Percentiles rank a stretch among this genome's conserved stretches.
Conservation (phyloP, 306 rosid species). For the Cicer arietinum region DNA sequence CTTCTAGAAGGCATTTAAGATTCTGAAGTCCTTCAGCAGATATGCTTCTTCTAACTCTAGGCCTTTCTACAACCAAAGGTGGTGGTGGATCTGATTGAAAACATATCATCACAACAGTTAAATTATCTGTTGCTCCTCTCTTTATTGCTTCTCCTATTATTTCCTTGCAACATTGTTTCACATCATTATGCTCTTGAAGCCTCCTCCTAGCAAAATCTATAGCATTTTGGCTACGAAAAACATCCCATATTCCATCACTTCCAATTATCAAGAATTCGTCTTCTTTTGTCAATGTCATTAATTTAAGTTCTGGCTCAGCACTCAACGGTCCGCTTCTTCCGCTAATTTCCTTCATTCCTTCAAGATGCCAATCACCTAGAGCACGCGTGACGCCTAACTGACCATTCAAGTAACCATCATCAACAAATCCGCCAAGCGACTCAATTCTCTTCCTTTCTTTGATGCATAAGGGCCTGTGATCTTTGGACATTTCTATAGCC, state of each 20-base stretch:
- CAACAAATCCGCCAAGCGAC: conserved; percentile 77
- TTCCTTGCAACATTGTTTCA: conserved; percentile 78
- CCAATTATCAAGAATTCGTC: conserved; percentile 91
- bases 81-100: conserved; percentile 87
- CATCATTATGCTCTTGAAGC: conserved; percentile 91
- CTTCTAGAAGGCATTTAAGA: conserved; percentile 64
- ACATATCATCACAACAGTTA: conserved; percentile 81
- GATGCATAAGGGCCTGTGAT: conserved; percentile 74
- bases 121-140: conserved; percentile 75
- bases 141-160: conserved; percentile 80
- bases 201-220: conserved; percentile 78
- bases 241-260: conserved; percentile 94
- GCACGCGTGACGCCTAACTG: conserved; percentile 87
- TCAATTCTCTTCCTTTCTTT: conserved; percentile 77
- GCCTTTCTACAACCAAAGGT: conserved; percentile 60
- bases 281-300: conserved; percentile 69
- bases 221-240: conserved; percentile 79
- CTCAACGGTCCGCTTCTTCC: conserved; percentile 81
- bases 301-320: conserved; percentile 88
- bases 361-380: conserved; percentile 92
- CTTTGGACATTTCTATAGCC: conserved; percentile 83
- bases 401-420: conserved; percentile 80
- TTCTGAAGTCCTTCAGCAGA: conserved; percentile 88
- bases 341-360: conserved; percentile 80
- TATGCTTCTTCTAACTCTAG: conserved; percentile 78